These are phyloP conservation scores for Komagataella mondaviorum DNA, from an alignment of 805 yeast genomes.

Conservation along the genomic window DNA sequence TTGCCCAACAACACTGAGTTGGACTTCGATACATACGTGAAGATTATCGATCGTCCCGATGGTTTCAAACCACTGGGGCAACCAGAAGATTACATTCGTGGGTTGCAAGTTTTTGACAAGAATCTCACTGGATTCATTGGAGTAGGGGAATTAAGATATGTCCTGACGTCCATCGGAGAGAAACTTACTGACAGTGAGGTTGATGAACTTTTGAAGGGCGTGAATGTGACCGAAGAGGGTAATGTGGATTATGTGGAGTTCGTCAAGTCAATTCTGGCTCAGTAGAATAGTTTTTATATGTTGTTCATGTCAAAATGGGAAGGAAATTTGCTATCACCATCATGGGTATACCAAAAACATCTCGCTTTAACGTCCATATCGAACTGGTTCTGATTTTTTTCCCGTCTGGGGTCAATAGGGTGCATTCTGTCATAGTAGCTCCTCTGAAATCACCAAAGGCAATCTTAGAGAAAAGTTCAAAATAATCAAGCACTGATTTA, in stretches of 20 bases:
- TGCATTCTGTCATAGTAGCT: constrained; percentile 79
- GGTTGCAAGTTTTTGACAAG: constrained; percentile 96
- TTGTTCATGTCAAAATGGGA: constrained; percentile 40
- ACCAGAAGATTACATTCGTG: constrained; percentile 86
- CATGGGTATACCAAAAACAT: constrained; percentile 94
- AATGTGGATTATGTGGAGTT: constrained; percentile 91
- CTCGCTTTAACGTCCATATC: constrained; percentile 88
- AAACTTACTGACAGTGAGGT: constrained; percentile 84
- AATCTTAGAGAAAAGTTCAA: constrained; percentile 68
- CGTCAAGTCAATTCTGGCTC: constrained; percentile 86
- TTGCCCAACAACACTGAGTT: constrained; percentile 23
- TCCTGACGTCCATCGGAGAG: constrained; percentile 92
- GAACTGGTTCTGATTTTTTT: constrained; percentile 61
- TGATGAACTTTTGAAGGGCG: constrained; percentile 92
- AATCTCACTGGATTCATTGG: constrained; percentile 93
- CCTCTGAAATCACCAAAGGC: constrained; percentile 90
- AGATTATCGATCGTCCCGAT: constrained; percentile 72
- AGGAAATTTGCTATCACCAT: constrained; percentile 91
- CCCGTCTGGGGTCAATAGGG: constrained; percentile 46
- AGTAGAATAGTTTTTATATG: constrained; percentile 24
- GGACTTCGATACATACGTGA: constrained; percentile 66
- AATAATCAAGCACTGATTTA: constrained; percentile 74
- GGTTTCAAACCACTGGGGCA: constrained; percentile 82
- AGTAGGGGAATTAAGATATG: constrained; percentile 92
- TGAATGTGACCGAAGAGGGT: constrained; percentile 85